These are phyloP conservation scores for Knufia fluminis DNA, from an alignment of 2,329 filamentous ascomycete genomes.

Conservation along the genomic window DNA sequence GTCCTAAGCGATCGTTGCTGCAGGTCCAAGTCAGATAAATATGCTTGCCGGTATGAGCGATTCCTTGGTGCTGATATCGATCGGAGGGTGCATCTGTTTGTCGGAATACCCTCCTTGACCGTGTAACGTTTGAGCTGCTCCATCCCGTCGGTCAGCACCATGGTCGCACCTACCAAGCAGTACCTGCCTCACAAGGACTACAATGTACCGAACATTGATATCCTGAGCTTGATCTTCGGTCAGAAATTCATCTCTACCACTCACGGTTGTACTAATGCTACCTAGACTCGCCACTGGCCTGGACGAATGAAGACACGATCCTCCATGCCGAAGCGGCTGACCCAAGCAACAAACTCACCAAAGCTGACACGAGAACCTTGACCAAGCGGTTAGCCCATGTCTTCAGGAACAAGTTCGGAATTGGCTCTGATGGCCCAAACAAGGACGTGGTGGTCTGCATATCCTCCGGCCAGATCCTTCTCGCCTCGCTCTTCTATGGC, in stretches of 20 bases:
- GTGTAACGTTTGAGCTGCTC: not conserved
- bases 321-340: conserved; percentile 51
- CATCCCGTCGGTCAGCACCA: not conserved
- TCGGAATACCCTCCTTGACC: not conserved
- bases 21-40: not conserved
- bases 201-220: conserved; percentile 17
- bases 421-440: conserved; percentile 42
- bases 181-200: conserved; percentile 21
- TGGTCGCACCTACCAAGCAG: conserved; percentile 4
- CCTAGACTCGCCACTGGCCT: conserved; percentile 16
- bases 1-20: not conserved
- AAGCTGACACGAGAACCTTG: conserved; percentile 40
- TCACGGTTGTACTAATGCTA: not conserved
- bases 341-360: conserved; percentile 45
- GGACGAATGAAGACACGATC: conserved; percentile 38
- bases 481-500: conserved; percentile 47
- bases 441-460: conserved; percentile 49
- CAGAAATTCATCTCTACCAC: not conserved
- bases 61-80: not conserved
- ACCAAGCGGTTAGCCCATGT: conserved; percentile 47
- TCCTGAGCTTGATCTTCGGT: conserved; percentile 20
- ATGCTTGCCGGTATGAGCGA: not conserved
- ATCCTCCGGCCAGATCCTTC: conserved; percentile 47
- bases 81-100: not conserved
- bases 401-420: conserved; percentile 45